Evolutionary conservation across 2,329 filamentous ascomycete species (phyloP).

Genomic region (Sclerotinia minor): DNA sequence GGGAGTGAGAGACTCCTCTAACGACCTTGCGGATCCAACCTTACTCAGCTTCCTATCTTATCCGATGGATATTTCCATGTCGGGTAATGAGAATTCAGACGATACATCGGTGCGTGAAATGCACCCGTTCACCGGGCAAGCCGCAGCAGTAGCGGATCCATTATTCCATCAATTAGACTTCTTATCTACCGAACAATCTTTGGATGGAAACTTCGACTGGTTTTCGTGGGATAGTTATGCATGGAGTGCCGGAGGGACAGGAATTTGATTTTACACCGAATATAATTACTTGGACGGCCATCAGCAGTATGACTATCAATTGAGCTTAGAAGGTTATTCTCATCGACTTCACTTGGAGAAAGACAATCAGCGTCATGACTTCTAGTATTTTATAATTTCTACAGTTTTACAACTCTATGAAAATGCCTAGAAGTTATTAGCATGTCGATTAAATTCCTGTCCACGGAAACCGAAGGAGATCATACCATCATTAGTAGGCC

Average conservation of each 20-base stretch:
- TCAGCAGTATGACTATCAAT: neutral
- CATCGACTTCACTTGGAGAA: neutral
- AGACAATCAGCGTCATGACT: neutral
- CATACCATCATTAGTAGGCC: neutral
- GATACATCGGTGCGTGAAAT: neutral
- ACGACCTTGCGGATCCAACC: neutral
- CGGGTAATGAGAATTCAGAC: neutral
- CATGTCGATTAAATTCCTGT: neutral
- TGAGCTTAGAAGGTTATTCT: neutral
- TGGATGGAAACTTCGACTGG: constrained; percentile 28
- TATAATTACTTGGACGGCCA: too few relatives aligned
- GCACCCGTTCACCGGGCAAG: neutral
- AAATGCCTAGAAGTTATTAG: neutral
- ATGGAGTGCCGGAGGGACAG: neutral
- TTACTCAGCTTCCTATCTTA: constrained; percentile 19
- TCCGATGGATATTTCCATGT: constrained; percentile 21
- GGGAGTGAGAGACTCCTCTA: neutral
- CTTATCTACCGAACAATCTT: constrained; percentile 14
- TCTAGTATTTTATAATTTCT: neutral
- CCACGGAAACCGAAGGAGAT: neutral
- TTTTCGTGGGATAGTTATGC: constrained; percentile 26
- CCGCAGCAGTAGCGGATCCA: neutral
- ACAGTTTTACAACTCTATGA: neutral
- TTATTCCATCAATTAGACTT: constrained; percentile 12
- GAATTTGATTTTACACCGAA: neutral